Evolutionary conservation across 2,329 filamentous ascomycete species (phyloP), one percentile per base, ranked within the genome.

Genomic region (Albophoma yamanashiensis): DNA sequence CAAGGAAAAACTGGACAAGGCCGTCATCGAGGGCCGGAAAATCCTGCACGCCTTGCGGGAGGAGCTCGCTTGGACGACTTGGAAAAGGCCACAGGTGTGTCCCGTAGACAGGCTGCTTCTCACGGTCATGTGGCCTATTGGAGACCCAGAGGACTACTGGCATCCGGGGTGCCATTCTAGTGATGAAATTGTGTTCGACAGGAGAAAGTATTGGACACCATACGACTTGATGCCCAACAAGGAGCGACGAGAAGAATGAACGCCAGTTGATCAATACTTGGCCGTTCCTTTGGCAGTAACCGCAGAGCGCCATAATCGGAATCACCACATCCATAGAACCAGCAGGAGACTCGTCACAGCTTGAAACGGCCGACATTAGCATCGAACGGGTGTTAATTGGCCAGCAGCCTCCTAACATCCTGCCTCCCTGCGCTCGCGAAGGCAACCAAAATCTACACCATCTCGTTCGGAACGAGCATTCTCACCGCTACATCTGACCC

Each of bases 91-190:
- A 58, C 72, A 75, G 8, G 74, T 76, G 0, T 88, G 86, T 66
- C 69, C 65, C 0, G 73, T 75, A 9, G 76, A 82, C 53, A 79
- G 88, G 69, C 69, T 85, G 3, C 84, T 84, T 62, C 78, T 83
- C 55, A 74, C 87, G n/a, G 83, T 84, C 1, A 85, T 88, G 66
- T 88, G 84, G 84, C 85, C 85, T 0, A 74, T 79, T 67, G 85
- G 85, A 0, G 75, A 71, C 0, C 66, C 72, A 0, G 75, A 82
- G 34, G 84, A 88, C 66, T 82, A 85, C 64, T 76, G 69, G 67
- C 58, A 67, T 15, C 72, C 72, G 0, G 71, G 66, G 2, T 75
- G 72, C 27, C 66, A 67, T n/a, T 63, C 69, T 3, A 62, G 69
- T 2, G 61, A 67, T 4, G 59, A 66, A 6, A 74, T 70, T 6